Conservation (phyloP, 805 yeast species). For the Teunomyces aglyptinius region DNA sequence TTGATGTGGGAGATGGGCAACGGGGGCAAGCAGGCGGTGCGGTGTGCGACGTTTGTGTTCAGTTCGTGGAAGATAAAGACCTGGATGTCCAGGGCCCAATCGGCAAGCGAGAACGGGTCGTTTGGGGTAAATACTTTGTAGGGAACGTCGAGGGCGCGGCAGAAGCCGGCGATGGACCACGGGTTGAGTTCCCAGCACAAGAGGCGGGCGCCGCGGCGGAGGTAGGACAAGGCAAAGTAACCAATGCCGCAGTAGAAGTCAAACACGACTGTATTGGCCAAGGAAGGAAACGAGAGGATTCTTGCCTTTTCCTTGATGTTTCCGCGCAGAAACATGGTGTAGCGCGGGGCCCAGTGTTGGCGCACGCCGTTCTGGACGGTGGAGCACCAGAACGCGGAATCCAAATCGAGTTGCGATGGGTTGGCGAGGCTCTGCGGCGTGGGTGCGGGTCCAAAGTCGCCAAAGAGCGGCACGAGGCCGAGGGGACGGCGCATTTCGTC, state of each 20-base stretch:
- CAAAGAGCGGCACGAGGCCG: slow-evolving; percentile 56
- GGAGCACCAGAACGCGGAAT: slow-evolving; percentile 67
- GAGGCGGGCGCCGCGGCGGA: slow-evolving; percentile 52
- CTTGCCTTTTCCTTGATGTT: slow-evolving; percentile 79
- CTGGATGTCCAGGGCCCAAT: slow-evolving; percentile 15
- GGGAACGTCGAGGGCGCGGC: slow-evolving; percentile 53
- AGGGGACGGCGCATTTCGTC: slow-evolving; percentile 67
- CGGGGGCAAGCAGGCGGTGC: slow-evolving; percentile 30
- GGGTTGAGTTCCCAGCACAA: slow-evolving; percentile 84
- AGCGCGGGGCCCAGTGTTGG: slow-evolving; percentile 82
- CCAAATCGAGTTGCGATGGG: slow-evolving; percentile 34
- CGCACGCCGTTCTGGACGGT: slow-evolving; percentile 68
- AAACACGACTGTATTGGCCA: slow-evolving; percentile 46
- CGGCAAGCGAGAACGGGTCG: slow-evolving; percentile 28
- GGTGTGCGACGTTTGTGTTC: slow-evolving; percentile 48
- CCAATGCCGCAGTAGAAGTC: slow-evolving; percentile 88
- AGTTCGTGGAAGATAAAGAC: slow-evolving; percentile 62
- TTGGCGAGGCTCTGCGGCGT: slow-evolving; percentile 9
- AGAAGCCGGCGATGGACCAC: slow-evolving; percentile 76
- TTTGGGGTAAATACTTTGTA: slow-evolving; percentile 28
- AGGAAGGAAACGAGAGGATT: slow-evolving; percentile 42
- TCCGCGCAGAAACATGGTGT: slow-evolving; percentile 87
- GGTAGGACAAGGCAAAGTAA: slow-evolving; percentile 71
- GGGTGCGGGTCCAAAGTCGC: slow-evolving; percentile 58
- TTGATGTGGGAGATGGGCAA: slow-evolving; percentile 58